Conservation (phyloP, 305 asterid genomes). For the Fraxinus nigra region DNA sequence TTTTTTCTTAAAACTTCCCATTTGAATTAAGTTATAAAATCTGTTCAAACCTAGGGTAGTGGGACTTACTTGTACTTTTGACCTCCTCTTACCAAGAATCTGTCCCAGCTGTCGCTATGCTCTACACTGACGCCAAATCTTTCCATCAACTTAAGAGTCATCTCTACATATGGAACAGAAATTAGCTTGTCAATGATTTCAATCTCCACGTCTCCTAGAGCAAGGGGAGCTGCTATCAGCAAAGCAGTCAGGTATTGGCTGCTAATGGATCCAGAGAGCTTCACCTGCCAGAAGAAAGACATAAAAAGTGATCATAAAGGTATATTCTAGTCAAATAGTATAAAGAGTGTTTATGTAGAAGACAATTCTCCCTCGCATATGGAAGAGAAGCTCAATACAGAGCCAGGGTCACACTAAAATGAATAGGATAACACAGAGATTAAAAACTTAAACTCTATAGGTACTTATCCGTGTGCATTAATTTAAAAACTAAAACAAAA, state of each 20-base stretch:
- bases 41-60: conserved; percentile 5
- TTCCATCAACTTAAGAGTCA: conserved; percentile 98
- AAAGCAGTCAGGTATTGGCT: conserved; percentile 96
- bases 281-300: conserved; percentile 58
- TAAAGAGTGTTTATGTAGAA: background rate
- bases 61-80: conserved; percentile 86
- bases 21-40: conserved; percentile 17
- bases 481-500: background rate
- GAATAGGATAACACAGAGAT: background rate
- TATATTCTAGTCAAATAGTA: background rate
- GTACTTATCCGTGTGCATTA: background rate
- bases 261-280: conserved; percentile 92
- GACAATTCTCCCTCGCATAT: background rate
- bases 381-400: background rate
- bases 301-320: background rate
- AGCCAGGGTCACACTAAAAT: background rate
- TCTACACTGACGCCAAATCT: conserved; percentile 88
- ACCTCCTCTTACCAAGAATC: conserved; percentile 81
- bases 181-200: conserved; percentile 88
- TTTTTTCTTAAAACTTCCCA: background rate
- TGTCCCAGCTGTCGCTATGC: conserved; percentile 83
- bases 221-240: conserved; percentile 96
- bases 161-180: conserved; percentile 95
- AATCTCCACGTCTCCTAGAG: conserved; percentile 89
- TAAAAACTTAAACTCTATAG: background rate